phyloP scores from a whole-genome alignment of 352 stramenopile genomes.

The Pythium grandisporangium region DNA sequence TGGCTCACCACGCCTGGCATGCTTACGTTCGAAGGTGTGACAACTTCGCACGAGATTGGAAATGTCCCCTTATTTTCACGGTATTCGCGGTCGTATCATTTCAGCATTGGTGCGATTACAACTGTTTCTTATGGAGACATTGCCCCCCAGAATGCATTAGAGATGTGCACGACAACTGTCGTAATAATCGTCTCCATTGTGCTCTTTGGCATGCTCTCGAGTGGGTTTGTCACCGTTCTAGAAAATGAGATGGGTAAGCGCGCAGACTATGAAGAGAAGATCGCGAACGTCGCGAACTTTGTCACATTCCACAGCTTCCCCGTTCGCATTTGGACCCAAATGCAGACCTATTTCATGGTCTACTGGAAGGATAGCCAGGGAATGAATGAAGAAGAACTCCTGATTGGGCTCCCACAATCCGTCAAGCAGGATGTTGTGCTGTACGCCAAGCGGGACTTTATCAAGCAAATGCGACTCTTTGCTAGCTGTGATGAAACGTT shows the following conservation, averaged over 20 bases:
- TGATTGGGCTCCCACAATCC: conserved; percentile 35
- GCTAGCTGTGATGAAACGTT: conserved; percentile 48
- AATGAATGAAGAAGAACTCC: conserved; percentile 41
- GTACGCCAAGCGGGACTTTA: conserved; percentile 48
- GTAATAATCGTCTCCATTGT: conserved; percentile 60
- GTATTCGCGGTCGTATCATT: conserved; percentile 52
- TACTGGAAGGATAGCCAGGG: conserved; percentile 63
- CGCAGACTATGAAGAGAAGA: conserved; percentile 53
- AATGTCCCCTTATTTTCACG: conserved; percentile 20
- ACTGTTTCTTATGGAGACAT: conserved; percentile 72
- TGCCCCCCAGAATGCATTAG: conserved; percentile 42
- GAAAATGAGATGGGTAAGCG: conserved; percentile 49
- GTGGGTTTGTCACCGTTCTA: conserved; percentile 61
- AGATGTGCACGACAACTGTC: conserved; percentile 36
- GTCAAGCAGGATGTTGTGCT: conserved; percentile 53
- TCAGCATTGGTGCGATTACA: conserved; percentile 69
- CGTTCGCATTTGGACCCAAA: conserved; percentile 43
- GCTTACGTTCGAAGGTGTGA: conserved; percentile 30
- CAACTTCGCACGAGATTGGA: conserved; percentile 17
- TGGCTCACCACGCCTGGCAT: conserved; percentile 25
- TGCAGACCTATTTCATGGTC: conserved; percentile 66
- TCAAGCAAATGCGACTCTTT: conserved; percentile 54
- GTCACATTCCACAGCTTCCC: conserved; percentile 60
- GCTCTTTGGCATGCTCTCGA: conserved; percentile 70
- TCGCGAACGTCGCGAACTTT: conserved; percentile 45